Evolutionary conservation across 139 green algal genomes (phyloP).

Genomic region (Micractinium sp.): DNA sequence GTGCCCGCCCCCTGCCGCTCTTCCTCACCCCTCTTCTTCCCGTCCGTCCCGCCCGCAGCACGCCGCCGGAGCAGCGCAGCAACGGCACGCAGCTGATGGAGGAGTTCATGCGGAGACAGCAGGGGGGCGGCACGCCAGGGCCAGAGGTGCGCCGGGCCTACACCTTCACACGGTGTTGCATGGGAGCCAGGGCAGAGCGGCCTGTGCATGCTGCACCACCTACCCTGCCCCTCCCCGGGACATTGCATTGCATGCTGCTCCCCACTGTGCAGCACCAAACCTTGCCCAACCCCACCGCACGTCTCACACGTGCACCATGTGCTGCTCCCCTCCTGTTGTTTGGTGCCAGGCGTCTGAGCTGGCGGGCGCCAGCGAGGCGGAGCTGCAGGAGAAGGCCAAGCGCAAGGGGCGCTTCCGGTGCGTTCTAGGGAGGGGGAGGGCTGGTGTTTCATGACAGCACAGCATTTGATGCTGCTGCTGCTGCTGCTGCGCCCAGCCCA

Average conservation of each 20-base stretch:
- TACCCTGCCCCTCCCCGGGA: neutral
- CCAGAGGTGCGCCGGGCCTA: neutral
- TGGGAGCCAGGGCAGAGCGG: neutral
- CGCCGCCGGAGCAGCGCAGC: conserved; percentile 18
- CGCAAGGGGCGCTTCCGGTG: conserved; percentile 86
- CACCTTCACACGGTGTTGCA: neutral
- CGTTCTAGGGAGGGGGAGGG: conserved; percentile 38
- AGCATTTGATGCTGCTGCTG: too few relatives aligned
- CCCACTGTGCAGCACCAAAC: too few relatives aligned
- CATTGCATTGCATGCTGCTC: neutral
- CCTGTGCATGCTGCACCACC: neutral
- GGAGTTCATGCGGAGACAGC: conserved; percentile 36
- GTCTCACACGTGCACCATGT: neutral
- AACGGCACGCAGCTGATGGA: conserved; percentile 57
- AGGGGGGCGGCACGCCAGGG: conserved; percentile 21
- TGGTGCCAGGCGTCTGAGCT: neutral
- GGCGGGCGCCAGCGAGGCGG: conserved; percentile 19
- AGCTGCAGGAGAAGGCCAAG: conserved; percentile 57
- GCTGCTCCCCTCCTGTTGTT: neutral
- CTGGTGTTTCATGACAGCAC: too few relatives aligned
- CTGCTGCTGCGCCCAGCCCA: too few relatives aligned
- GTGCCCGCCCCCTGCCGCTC: neutral
- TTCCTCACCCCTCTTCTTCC: too few relatives aligned
- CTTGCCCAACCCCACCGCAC: neutral
- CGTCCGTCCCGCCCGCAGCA: conserved; percentile 3